phyloP scores from a whole-genome alignment of 2,329 filamentous ascomycete genomes.

The Ceratocystis colombiana region DNA sequence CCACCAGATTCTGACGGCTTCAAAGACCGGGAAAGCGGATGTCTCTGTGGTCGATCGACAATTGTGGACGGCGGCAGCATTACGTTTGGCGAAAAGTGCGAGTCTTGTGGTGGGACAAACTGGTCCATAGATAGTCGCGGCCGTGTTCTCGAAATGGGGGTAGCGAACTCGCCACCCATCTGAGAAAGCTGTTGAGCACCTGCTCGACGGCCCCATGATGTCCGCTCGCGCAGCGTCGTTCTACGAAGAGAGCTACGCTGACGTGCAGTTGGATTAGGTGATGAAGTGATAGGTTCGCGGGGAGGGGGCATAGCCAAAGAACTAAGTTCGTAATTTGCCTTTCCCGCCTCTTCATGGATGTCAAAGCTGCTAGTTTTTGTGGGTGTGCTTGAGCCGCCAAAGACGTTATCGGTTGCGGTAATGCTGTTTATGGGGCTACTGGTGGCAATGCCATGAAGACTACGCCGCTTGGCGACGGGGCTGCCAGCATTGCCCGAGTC shows the following conservation, averaged over 20 bases:
- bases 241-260: conserved; percentile 69
- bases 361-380: conserved; percentile 24
- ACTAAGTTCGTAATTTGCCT: conserved; percentile 45
- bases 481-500: conserved; percentile 70
- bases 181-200: conserved; percentile 39
- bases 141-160: conserved; percentile 48
- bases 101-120: conserved; percentile 52
- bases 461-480: conserved; percentile 83
- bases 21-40: conserved; percentile 77
- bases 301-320: conserved; percentile 31
- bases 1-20: conserved; percentile 80
- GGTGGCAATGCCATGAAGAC: conserved; percentile 61
- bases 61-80: conserved; percentile 34
- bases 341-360: conserved; percentile 34
- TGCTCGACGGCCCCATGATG: conserved; percentile 50
- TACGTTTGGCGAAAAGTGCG: conserved; percentile 44
- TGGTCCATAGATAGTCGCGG: conserved; percentile 72
- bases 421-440: conserved; percentile 23
- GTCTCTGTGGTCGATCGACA: conserved; percentile 47
- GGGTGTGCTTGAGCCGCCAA: conserved; percentile 37
- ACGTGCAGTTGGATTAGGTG: conserved; percentile 49
- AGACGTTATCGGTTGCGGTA: conserved; percentile 57
- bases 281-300: conserved; percentile 36
- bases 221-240: conserved; percentile 68
- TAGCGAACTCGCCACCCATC: conserved; percentile 46